Evolutionary conservation across 1,139 yeast species (phyloP).

Genomic region (Sugiyamaella novakii): DNA sequence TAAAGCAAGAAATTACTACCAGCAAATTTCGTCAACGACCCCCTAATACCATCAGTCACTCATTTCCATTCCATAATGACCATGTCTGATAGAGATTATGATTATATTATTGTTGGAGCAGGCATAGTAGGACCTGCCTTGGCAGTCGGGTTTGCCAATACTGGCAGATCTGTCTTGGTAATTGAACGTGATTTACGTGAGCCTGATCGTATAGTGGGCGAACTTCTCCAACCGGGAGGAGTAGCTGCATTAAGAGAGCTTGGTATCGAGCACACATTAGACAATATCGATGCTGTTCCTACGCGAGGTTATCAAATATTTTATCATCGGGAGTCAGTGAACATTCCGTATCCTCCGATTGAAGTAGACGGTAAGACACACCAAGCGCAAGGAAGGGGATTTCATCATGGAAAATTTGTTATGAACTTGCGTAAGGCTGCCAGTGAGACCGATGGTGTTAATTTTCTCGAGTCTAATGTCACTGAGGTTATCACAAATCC

Average conservation of each 20-base stretch:
- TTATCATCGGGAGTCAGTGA: constrained; percentile 57
- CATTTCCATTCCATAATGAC: too few species aligned
- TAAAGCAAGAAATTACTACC: too few species aligned
- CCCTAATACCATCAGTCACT: too few species aligned
- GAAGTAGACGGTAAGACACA: constrained; percentile 23
- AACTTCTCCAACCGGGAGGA: constrained; percentile 94
- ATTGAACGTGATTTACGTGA: constrained; percentile 84
- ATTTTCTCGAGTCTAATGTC: constrained; percentile 81
- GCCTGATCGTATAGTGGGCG: constrained; percentile 97
- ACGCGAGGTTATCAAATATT: constrained; percentile 82
- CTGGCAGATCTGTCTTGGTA: constrained; percentile 69
- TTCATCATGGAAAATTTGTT: constrained; percentile 90
- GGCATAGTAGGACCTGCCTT: constrained; percentile 95
- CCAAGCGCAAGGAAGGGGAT: constrained; percentile 69
- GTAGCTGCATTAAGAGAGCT: constrained; percentile 74
- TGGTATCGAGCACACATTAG: constrained; percentile 79
- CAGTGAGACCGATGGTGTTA: constrained; percentile 58
- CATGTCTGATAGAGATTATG: constrained; percentile 43
- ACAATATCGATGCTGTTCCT: constrained; percentile 76
- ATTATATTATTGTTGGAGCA: constrained; percentile 81
- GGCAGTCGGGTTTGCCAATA: constrained; percentile 87
- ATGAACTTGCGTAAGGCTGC: constrained; percentile 76
- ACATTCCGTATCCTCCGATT: constrained; percentile 64
- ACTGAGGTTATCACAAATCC: constrained; percentile 58
- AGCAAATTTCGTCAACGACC: too few species aligned